Percentiles rank a stretch among this genome's conserved stretches.
phyloP scores from a whole-genome alignment of 352 stramenopile genomes.

The Phytophthora cryptogea region DNA sequence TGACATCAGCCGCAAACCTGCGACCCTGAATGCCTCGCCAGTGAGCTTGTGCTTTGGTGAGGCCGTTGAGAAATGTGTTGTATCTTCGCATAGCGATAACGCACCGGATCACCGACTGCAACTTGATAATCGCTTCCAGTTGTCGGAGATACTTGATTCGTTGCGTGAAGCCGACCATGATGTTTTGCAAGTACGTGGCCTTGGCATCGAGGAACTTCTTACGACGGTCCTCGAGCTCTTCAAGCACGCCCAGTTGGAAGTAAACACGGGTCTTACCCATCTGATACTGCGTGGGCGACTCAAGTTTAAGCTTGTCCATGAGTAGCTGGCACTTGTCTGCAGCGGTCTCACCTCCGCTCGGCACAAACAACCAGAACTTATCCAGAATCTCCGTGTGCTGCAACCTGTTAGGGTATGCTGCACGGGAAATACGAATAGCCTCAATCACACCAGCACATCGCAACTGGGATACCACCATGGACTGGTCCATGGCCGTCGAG shows the following conservation, averaged over 20 bases:
- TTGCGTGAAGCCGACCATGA: conserved; percentile 79
- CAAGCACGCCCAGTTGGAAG: conserved; percentile 83
- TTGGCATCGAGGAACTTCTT: conserved; percentile 88
- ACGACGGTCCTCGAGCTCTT: conserved; percentile 84
- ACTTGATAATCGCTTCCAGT: conserved; percentile 79
- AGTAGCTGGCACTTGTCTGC: conserved; percentile 75
- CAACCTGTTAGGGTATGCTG: conserved; percentile 98
- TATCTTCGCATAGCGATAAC: conserved; percentile 85
- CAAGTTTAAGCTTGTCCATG: conserved; percentile 82
- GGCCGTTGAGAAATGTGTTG: conserved; percentile 78
- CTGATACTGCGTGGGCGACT: conserved; percentile 78
- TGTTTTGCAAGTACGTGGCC: conserved; percentile 72
- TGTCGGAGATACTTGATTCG: conserved; percentile 81
- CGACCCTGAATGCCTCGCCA: conserved; percentile 76
- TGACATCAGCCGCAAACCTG: conserved; percentile 69
- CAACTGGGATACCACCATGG: conserved; percentile 96
- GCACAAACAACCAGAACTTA: conserved; percentile 87
- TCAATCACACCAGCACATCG: conserved; percentile 99
- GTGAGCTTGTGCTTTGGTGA: conserved; percentile 64
- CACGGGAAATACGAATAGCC: conserved; percentile 97
- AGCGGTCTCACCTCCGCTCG: conserved; percentile 52
- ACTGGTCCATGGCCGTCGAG: conserved; percentile 85
- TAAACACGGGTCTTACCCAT: conserved; percentile 90
- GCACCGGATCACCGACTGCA: conserved; percentile 84
- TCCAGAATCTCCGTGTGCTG: conserved; percentile 86